Evolutionary conservation across 441 rosid species (phyloP).

Genomic region (Pelargonium australe): DNA sequence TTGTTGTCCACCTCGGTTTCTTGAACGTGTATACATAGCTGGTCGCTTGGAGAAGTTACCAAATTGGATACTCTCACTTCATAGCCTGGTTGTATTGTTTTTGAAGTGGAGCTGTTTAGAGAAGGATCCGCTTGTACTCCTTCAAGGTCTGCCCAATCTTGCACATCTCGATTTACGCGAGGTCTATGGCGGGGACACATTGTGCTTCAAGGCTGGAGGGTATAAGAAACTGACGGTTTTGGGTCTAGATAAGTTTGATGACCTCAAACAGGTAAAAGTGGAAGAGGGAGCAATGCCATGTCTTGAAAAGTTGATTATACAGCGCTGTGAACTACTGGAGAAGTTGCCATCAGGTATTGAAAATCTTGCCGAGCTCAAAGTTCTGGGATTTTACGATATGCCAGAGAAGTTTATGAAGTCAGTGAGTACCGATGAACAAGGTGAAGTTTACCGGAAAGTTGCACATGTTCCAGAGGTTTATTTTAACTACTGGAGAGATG

Average conservation of each 20-base stretch:
- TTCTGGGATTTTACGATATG: slow-evolving; percentile 35
- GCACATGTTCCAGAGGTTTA: slow-evolving; percentile 34
- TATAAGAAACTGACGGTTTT: slow-evolving; percentile 32
- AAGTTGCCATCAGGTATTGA: slow-evolving; percentile 39
- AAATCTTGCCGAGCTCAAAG: slow-evolving; percentile 26
- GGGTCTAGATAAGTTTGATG: slow-evolving; percentile 32
- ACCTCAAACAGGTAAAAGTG: slow-evolving; percentile 24
- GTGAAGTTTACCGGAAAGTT: slow-evolving; percentile 30
- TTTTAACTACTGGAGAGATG: slow-evolving; percentile 27
- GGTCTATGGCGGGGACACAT: slow-evolving; percentile 26
- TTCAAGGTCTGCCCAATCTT: slow-evolving; percentile 29
- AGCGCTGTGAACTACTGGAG: slow-evolving; percentile 29
- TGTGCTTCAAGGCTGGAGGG: slow-evolving; percentile 27
- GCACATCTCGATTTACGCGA: slow-evolving; percentile 32
- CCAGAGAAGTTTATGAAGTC: slow-evolving; percentile 29
- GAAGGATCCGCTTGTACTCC: slow-evolving; percentile 29
- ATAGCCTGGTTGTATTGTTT: slow-evolving; percentile 27
- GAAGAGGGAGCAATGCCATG: slow-evolving; percentile 36
- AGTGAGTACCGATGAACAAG: slow-evolving; percentile 26
- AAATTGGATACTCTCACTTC: slow-evolving; percentile 27
- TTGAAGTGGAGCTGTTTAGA: slow-evolving; percentile 34
- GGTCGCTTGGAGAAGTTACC: slow-evolving; percentile 32
- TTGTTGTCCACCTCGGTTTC: slow-evolving; percentile 25
- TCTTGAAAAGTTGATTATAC: slow-evolving; percentile 32
- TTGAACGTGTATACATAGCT: slow-evolving; percentile 29